These are phyloP conservation scores for Penicillium sp. DNA, from an alignment of 2,329 filamentous ascomycete genomes.

Conservation along the genomic window DNA sequence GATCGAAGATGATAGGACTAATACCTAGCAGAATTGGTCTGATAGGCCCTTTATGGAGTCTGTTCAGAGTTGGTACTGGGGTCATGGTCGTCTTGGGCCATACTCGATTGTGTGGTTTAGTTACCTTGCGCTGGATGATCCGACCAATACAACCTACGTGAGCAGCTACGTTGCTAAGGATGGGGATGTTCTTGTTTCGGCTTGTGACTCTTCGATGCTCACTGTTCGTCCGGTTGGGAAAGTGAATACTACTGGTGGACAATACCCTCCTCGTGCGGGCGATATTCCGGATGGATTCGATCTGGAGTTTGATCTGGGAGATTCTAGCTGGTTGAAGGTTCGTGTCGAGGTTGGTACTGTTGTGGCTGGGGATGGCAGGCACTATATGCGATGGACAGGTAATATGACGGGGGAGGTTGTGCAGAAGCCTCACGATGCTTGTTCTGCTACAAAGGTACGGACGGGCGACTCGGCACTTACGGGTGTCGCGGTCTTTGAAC, in stretches of 20 bases:
- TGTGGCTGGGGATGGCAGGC: constrained; percentile 13
- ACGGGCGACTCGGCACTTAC: background rate
- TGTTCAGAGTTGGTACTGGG: constrained; percentile 43
- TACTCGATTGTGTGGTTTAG: constrained; percentile 48
- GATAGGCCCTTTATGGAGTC: constrained; percentile 33
- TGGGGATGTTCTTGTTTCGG: constrained; percentile 23
- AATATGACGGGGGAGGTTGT: constrained; percentile 12
- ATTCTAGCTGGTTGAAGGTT: constrained; percentile 7
- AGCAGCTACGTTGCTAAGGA: constrained; percentile 32
- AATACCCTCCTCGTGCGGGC: constrained; percentile 18
- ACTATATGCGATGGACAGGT: constrained; percentile 26
- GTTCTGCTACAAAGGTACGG: background rate
- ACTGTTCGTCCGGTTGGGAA: constrained; percentile 11
- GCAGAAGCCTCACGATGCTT: background rate
- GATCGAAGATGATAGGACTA: background rate
- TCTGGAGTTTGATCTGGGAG: constrained; percentile 13
- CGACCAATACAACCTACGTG: constrained; percentile 24
- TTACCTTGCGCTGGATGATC: constrained; percentile 19
- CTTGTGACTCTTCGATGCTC: constrained; percentile 21
- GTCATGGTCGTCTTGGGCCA: constrained; percentile 41
- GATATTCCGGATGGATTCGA: constrained; percentile 17
- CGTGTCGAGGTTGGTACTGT: constrained; percentile 9
- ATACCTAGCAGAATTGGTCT: constrained; percentile 40
- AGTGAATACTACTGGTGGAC: constrained; percentile 4
- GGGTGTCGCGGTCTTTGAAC: constrained; percentile 26